Evolutionary conservation across 768 basidiomycete genomes (phyloP).

Genomic region (Gymnopilus junonius): DNA sequence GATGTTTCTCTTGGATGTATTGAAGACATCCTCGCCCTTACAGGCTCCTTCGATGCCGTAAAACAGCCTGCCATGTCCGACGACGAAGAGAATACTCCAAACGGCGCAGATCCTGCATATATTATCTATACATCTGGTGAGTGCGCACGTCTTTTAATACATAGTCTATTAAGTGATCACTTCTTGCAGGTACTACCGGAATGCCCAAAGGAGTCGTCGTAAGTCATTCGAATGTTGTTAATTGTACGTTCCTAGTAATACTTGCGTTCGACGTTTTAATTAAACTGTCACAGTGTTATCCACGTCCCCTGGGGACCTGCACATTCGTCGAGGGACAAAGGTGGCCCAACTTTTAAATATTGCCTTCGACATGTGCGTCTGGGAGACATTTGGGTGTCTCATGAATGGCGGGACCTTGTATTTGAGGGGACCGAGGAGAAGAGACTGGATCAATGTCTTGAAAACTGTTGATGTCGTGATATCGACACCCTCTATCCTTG

Average conservation of each 20-base stretch:
- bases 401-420: conserved; percentile 57
- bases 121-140: conserved; percentile 52
- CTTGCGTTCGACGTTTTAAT: not conserved
- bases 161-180: not conserved
- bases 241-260: conserved; percentile 34
- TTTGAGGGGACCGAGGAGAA: conserved; percentile 53
- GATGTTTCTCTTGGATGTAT: no score
- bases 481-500: no score
- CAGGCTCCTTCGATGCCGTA: conserved; percentile 23
- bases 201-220: conserved; percentile 48
- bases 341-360: conserved; percentile 55
- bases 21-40: no score
- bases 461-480: conserved; percentile 45
- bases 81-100: conserved; percentile 16
- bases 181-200: conserved; percentile 8
- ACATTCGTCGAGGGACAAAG: conserved; percentile 43
- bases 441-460: conserved; percentile 54
- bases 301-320: conserved; percentile 48
- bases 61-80: conserved; percentile 19
- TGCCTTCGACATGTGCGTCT: conserved; percentile 48
- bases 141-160: conserved; percentile 18
- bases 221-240: conserved; percentile 40
- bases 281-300: conserved; percentile 36
- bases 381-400: conserved; percentile 57
- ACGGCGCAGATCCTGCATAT: conserved; percentile 37